These are phyloP conservation scores for Mycena filopes DNA, from an alignment of 768 basidiomycete genomes.

Conservation along the genomic window DNA sequence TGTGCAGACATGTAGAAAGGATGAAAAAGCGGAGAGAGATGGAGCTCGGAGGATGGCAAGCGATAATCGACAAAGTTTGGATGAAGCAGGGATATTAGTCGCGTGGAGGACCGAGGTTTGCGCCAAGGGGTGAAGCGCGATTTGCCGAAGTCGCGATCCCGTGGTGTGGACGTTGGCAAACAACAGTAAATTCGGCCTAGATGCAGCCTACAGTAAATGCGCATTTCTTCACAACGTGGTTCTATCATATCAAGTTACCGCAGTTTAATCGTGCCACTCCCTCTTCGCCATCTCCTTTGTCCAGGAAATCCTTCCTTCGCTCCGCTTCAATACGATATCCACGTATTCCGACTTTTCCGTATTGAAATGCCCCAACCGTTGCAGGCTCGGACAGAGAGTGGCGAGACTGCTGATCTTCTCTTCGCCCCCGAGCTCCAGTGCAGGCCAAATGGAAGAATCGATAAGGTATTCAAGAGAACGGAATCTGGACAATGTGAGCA, in stretches of 20 bases:
- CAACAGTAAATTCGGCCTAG: too few relatives aligned
- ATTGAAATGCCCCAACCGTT: constrained; percentile 29
- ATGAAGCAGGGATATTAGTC: not conserved
- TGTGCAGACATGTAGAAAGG: not conserved
- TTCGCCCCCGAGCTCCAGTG: constrained; percentile 1
- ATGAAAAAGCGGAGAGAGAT: not conserved
- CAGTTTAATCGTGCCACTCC: constrained; percentile 13
- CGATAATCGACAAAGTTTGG: not conserved
- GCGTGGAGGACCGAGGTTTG: too few relatives aligned
- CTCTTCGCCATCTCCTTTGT: constrained; percentile 9
- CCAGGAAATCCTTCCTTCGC: constrained; percentile 27
- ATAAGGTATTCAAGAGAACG: constrained; percentile 26
- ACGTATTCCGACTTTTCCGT: constrained; percentile 7
- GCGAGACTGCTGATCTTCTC: constrained; percentile 28
- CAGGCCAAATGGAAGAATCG: constrained; percentile 36
- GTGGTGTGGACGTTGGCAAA: too few relatives aligned
- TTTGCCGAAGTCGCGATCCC: too few relatives aligned
- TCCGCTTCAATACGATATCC: constrained; percentile 31
- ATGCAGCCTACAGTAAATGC: too few relatives aligned
- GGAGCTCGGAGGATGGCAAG: not conserved
- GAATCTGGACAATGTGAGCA: constrained; percentile 36
- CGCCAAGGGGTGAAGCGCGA: too few relatives aligned
- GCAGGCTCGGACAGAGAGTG: constrained; percentile 25
- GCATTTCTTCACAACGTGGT: too few relatives aligned
- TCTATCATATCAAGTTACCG: too few relatives aligned